These are phyloP conservation scores for Fusarium xylarioides DNA, from an alignment of 2,329 filamentous ascomycete species.

Conservation along the genomic window DNA sequence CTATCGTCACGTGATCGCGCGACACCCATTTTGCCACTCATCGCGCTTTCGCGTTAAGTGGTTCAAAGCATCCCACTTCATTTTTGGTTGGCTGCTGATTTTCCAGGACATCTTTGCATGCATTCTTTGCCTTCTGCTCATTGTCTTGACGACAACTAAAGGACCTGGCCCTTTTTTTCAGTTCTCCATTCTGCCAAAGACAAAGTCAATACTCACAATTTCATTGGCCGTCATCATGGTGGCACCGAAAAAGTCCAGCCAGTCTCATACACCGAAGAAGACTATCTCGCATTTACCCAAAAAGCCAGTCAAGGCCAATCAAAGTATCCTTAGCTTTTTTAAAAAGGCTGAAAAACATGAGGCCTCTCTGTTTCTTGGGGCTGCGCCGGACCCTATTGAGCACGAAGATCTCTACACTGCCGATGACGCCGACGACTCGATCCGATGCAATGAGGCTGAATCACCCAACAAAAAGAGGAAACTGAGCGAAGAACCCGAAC, in stretches of 20 bases:
- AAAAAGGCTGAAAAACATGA: constrained; percentile 72
- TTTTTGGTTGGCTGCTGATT: neutral
- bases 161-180: neutral
- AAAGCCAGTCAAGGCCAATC: constrained; percentile 59
- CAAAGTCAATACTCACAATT: neutral
- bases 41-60: constrained; percentile 36
- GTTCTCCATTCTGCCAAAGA: neutral
- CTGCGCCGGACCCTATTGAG: constrained; percentile 26
- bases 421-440: constrained; percentile 43
- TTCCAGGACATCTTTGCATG: neutral
- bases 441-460: constrained; percentile 48
- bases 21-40: constrained; percentile 31
- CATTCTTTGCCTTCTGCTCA: neutral
- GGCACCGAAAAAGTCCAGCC: constrained; percentile 46
- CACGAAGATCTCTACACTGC: constrained; percentile 43
- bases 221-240: constrained; percentile 43
- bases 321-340: constrained; percentile 79
- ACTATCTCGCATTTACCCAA: constrained; percentile 42
- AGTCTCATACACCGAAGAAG: constrained; percentile 47
- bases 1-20: constrained; percentile 47
- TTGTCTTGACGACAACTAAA: neutral
- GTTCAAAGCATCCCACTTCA: constrained; percentile 32
- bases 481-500: constrained; percentile 37
- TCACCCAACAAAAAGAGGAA: constrained; percentile 45
- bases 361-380: constrained; percentile 65